Evolutionary conservation across 805 yeast species (phyloP).

Genomic region (Pichia nakasei): DNA sequence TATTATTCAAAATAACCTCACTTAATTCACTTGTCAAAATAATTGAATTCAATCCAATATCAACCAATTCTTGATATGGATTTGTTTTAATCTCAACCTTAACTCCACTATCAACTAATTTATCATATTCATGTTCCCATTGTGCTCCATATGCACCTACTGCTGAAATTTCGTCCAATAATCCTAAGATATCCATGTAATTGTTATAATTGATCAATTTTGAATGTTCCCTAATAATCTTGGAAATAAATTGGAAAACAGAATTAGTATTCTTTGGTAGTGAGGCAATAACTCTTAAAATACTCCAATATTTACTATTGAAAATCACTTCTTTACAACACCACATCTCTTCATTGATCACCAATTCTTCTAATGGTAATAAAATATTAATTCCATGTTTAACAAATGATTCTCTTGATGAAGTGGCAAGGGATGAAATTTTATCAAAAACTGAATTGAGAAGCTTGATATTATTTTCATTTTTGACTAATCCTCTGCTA

Average conservation of each 20-base stretch:
- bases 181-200: slow-evolving; percentile 58
- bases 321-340: slow-evolving; percentile 29
- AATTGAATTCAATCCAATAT: slow-evolving; percentile 53
- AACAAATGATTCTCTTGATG: slow-evolving; percentile 32
- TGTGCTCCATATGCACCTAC: slow-evolving; percentile 74
- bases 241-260: slow-evolving; percentile 41
- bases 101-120: slow-evolving; percentile 34
- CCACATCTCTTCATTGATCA: slow-evolving; percentile 36
- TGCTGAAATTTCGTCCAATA: slow-evolving; percentile 72
- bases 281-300: slow-evolving; percentile 37
- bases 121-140: slow-evolving; percentile 58
- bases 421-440: slow-evolving; percentile 15
- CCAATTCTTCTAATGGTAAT: slow-evolving; percentile 42
- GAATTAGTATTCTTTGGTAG: slow-evolving; percentile 31
- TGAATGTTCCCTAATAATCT: slow-evolving; percentile 27
- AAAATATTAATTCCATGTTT: slow-evolving; percentile 37
- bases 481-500: slow-evolving; percentile 32
- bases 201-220: slow-evolving; percentile 37
- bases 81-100: slow-evolving; percentile 32
- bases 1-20: slow-evolving; percentile 25
- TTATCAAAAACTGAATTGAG: slow-evolving; percentile 21
- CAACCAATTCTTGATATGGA: slow-evolving; percentile 47
- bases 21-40: slow-evolving; percentile 48
- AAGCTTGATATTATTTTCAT: slow-evolving; percentile 12
- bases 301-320: slow-evolving; percentile 40